A percentile compares a stretch with the other conserved stretches of the same genome.
These are phyloP conservation scores for Coniella vitis DNA, from an alignment of 2,329 filamentous ascomycete genomes.

Conservation along the genomic window DNA sequence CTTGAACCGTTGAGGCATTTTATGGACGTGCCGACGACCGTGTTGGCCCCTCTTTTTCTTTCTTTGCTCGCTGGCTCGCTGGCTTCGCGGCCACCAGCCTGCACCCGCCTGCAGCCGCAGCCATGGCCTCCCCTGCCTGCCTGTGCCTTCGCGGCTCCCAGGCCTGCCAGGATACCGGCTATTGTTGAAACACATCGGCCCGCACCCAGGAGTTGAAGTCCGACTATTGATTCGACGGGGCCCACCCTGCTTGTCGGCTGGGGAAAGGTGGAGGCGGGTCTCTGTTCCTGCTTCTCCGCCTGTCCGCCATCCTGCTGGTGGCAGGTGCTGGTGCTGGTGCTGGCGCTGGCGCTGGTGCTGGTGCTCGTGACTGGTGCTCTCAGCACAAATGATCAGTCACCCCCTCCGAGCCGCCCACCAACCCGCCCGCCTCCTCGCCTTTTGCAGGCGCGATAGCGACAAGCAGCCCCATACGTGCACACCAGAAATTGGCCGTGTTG, in stretches of 20 bases:
- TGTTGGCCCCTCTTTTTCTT: no score
- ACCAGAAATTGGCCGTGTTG: neutral
- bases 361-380: no score
- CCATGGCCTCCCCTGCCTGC: conserved; percentile 2
- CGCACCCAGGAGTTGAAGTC: conserved; percentile 8
- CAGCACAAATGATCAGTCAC: no score
- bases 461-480: neutral
- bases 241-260: neutral
- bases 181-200: conserved; percentile 14
- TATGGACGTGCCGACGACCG: neutral
- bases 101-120: neutral
- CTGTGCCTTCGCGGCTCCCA: conserved; percentile 3
- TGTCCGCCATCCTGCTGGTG: neutral
- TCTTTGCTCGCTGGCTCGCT: neutral
- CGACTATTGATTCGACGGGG: neutral
- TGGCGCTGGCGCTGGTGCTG: no score
- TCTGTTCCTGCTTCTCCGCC: neutral
- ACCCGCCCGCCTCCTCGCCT: neutral
- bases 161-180: conserved; percentile 11
- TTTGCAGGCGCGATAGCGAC: conserved; percentile 2
- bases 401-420: no score
- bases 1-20: conserved; percentile 11
- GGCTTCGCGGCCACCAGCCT: neutral
- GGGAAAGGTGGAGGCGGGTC: conserved; percentile 14
- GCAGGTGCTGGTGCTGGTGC: no score